Percentiles rank a stretch among this genome's conserved stretches.
phyloP scores from a whole-genome alignment of 495 filamentous ascomycete genomes.

The Penicillium riverlandense region DNA sequence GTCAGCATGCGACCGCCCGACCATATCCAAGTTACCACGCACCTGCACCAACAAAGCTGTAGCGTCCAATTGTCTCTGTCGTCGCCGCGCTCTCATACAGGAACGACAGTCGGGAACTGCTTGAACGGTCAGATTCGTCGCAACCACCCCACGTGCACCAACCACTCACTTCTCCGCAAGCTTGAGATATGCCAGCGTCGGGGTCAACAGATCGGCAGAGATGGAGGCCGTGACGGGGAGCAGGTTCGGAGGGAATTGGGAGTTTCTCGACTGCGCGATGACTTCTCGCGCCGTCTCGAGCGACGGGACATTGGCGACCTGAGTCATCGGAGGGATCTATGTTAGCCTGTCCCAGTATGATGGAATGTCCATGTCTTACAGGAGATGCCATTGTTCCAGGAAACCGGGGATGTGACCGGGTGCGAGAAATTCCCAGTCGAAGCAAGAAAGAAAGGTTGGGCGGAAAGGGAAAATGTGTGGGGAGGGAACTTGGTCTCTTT shows the following conservation, averaged over 20 bases:
- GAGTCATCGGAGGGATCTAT: slow-evolving; percentile 13
- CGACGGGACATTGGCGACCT: slow-evolving; percentile 34
- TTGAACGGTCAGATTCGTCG: background rate
- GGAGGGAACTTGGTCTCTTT: too few species aligned
- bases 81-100: slow-evolving; percentile 93
- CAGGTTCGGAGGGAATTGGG: slow-evolving; percentile 64
- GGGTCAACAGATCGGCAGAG: slow-evolving; percentile 85
- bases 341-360: slow-evolving; percentile 1
- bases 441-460: slow-evolving; percentile 6
- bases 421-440: background rate
- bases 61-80: slow-evolving; percentile 81
- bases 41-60: slow-evolving; percentile 92
- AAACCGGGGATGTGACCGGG: background rate
- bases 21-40: slow-evolving; percentile 13
- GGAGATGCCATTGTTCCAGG: slow-evolving; percentile 26
- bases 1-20: too few species aligned
- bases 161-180: slow-evolving; percentile 62
- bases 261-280: slow-evolving; percentile 40
- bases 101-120: slow-evolving; percentile 53
- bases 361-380: slow-evolving; percentile 15
- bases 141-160: too few species aligned
- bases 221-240: slow-evolving; percentile 82
- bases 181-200: slow-evolving; percentile 86
- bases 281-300: slow-evolving; percentile 42
- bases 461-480: too few species aligned